phyloP scores from a whole-genome alignment of 2,329 filamentous ascomycete genomes.

The Pyricularia grisea region DNA sequence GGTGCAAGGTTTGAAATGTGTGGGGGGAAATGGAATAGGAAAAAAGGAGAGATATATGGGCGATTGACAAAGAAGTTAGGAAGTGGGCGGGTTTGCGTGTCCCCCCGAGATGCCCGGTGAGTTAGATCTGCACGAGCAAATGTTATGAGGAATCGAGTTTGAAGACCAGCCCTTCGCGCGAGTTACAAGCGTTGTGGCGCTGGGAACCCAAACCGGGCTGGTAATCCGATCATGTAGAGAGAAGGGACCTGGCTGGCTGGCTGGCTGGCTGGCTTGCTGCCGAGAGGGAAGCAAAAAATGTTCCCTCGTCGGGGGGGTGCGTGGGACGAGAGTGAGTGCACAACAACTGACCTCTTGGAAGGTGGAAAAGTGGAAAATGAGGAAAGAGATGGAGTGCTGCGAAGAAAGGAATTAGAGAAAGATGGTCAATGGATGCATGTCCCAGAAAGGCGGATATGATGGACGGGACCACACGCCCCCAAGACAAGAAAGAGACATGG shows the following conservation, averaged over 20 bases:
- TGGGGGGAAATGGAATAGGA: neutral
- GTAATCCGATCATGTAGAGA: neutral
- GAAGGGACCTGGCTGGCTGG: too few relatives aligned
- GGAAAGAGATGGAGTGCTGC: neutral
- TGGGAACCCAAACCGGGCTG: neutral
- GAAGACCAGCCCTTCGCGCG: neutral
- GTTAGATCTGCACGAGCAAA: neutral
- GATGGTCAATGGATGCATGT: slow-evolving; percentile 4
- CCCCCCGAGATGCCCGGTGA: neutral
- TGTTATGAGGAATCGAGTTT: slow-evolving; percentile 1
- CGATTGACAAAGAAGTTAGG: neutral
- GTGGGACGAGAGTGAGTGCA: neutral
- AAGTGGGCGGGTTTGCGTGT: neutral
- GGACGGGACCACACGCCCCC: neutral
- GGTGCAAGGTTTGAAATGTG: neutral
- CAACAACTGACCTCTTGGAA: neutral
- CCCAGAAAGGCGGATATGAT: slow-evolving; percentile 6
- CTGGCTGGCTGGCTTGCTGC: neutral
- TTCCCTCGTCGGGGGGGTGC: neutral
- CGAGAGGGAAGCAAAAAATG: neutral
- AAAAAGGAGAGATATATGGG: neutral
- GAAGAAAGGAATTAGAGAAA: slow-evolving; percentile 2
- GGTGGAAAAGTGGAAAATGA: neutral
- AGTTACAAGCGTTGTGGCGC: slow-evolving; percentile 1
- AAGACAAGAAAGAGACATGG: slow-evolving; percentile 1